Evolutionary conservation across 768 basidiomycete genomes (phyloP), one percentile per base, ranked within the genome.

Genomic region (Scleroderma citrinum): DNA sequence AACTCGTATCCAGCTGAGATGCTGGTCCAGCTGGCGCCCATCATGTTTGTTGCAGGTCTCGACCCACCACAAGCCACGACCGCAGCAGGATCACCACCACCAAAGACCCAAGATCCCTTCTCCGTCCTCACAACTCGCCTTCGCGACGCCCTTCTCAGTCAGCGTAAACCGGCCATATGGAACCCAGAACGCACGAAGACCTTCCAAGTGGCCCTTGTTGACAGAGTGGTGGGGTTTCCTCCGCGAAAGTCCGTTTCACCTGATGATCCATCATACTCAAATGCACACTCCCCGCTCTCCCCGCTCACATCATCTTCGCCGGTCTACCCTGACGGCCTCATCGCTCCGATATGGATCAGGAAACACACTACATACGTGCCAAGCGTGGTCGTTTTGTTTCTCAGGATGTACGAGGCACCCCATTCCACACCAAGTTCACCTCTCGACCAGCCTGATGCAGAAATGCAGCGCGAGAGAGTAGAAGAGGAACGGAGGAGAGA

Each of bases 311-410:
- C 86, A 0, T 76, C 86, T 1, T 96, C 93, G 0, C 95, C 96
- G 0, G 72, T 96, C 8, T 80, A 92, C 65, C 96, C 96, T 0
- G 96, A 99, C 62, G 96, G 96, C 0, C 70, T 99, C 47, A 92
- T 99, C 46, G 92, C 96, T 3, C 96, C 96, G 1, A 92, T 98
- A 63, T 99, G 96, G 96, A 83, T 98, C 30, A 78, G 93, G 38
- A 99, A 98, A 67, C 96, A 99, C 60, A 89, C 89, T 0, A 82
- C 89, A 1, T 82, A 96, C 29, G 69, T 97, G 0, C 96, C 96
- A 0, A 85, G 90, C 20, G 94, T 97, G 0, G 95, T 97, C 65
- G 88, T 98, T 8, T 74, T 96, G 52, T 96, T 97, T 64, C 69
- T 89, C 48, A 81, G 89, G 48, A 73, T 98, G 52, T 92, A 75